Evolutionary conservation across 352 stramenopile species (phyloP).

Genomic region (Phytopythium oedochilum): DNA sequence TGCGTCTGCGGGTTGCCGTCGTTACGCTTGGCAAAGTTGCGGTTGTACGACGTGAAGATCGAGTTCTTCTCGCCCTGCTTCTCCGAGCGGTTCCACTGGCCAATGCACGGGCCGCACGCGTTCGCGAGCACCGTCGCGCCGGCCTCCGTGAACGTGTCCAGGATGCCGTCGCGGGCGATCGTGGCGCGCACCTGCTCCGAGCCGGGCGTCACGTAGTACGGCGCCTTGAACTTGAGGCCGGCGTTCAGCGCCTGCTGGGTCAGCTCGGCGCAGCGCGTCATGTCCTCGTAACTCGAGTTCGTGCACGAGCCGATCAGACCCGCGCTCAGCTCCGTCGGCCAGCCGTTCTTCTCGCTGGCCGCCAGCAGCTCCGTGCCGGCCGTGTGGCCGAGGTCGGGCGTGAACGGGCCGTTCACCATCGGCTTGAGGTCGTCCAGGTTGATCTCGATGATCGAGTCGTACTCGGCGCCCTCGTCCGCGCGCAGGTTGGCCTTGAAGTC

Average conservation of each 20-base stretch:
- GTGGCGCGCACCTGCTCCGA: constrained; percentile 92
- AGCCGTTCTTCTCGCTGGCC: constrained; percentile 85
- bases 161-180: constrained; percentile 88
- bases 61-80: constrained; percentile 89
- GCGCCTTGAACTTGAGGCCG: constrained; percentile 90
- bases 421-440: constrained; percentile 89
- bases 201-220: constrained; percentile 91
- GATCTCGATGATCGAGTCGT: constrained; percentile 93
- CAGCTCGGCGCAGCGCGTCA: constrained; percentile 89
- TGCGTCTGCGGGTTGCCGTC: constrained; percentile 92
- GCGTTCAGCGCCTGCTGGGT: constrained; percentile 78
- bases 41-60: constrained; percentile 95
- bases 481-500: constrained; percentile 85
- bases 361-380: constrained; percentile 64
- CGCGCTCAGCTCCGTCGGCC: constrained; percentile 86
- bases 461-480: constrained; percentile 88
- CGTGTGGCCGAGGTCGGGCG: constrained; percentile 86
- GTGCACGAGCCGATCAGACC: constrained; percentile 94
- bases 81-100: constrained; percentile 92
- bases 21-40: constrained; percentile 94
- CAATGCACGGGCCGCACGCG: constrained; percentile 92
- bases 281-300: constrained; percentile 94
- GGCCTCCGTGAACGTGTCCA: constrained; percentile 87
- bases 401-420: constrained; percentile 92
- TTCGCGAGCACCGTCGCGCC: constrained; percentile 90